Evolutionary conservation across 129 eudicot species (phyloP), one percentile per base, ranked within the genome.

Genomic region (Chrysanthemum lavandulifolium): DNA sequence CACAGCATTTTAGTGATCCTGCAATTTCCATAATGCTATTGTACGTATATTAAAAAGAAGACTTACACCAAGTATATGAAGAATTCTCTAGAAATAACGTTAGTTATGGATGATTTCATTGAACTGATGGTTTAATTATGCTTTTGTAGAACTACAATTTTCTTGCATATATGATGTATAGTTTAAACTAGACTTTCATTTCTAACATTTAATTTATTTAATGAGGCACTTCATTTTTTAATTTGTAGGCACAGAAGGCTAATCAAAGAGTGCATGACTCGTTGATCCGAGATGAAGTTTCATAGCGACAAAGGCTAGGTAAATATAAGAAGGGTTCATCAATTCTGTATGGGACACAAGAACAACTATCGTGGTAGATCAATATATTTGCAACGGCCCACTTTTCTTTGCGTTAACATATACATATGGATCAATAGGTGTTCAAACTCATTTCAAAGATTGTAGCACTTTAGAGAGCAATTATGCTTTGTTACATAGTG

Each of bases 221-320:
- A 19, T 45, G 53, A 68, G 9, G 45, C 7, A 6, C 1, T 40
- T 1, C 45, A 6, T 6, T 5, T 40, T 40, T 7, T 29, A 3
- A 45, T 56, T 66, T 77, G 73, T 55, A 89, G 96, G 96, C 91
- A 40, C 74, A 74, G 82, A 86, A 81, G 80, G 96, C 91, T 49
- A 63, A 65, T 49, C 75, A 66, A 9, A 83, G 90, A 65, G 84
- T 85, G 25, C 63, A 63, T 53, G 86, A 77, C 43, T 78, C 85
- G 4, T 52, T 82, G 48, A 33, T 76, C 48, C 73, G 61, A 6
- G 65, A 62, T 50, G 87, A 80, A 59, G 78, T 58, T 59, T 75
- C 80, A 65, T 73, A 73, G 67, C 4, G 18, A 40, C 43, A n/a
- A 79, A 67, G 45, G 66, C 31, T 29, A 29, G 45, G 10, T 25